Evolutionary conservation across 2,329 filamentous ascomycete species (phyloP), one percentile per base, ranked within the genome.

Genomic region (Pseudocercospora ulei): DNA sequence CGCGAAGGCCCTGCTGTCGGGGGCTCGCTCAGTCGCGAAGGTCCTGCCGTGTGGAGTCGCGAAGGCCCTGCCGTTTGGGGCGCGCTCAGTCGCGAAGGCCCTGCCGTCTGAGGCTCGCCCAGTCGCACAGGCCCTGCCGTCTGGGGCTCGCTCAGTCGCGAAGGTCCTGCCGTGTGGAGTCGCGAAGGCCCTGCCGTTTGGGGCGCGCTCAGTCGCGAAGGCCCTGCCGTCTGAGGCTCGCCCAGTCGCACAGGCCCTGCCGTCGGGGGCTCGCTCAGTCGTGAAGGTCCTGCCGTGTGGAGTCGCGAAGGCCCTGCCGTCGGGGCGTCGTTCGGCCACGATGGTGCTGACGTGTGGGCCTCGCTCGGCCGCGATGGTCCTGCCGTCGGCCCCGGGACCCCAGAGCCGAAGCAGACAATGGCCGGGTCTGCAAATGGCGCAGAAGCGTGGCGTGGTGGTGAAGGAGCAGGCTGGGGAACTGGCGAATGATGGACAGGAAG

Each of bases 371-470:
- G 42, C 30, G 48, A 37, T 12, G 46, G 45, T 3, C 52, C 40
- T 35, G 48, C 49, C 19, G 49, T 48, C 11, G 40, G 48, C 9
- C 40, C 52, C 30, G 54, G 58, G 35, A 52, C 61, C 44, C 47
- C 22, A 11, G 53, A 67, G 12, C 60, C 60, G 57, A 83, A 73
- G 56, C 82, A 86, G 29, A 92, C 58, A 39, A 92, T 92, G 3
- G 84, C 84, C 7, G 84, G 84, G 53, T 92, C 84, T n/a, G 79
- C 71, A 54, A 90, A 85, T 0, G 67, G 53, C 18, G 30, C 11
- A 5, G 54, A 34, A 13, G 66, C 56, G 20, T 53, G 55, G n/a
- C 51, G 44, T 19, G 54, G 64, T 51, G 47, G 64, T 59, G 43
- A 30, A 35, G 40, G 38, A 11, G 35, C 36, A 36, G 46, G 23